Conservation (phyloP, 2,329 filamentous ascomycete genomes). For the Colletotrichum orbiculare region DNA sequence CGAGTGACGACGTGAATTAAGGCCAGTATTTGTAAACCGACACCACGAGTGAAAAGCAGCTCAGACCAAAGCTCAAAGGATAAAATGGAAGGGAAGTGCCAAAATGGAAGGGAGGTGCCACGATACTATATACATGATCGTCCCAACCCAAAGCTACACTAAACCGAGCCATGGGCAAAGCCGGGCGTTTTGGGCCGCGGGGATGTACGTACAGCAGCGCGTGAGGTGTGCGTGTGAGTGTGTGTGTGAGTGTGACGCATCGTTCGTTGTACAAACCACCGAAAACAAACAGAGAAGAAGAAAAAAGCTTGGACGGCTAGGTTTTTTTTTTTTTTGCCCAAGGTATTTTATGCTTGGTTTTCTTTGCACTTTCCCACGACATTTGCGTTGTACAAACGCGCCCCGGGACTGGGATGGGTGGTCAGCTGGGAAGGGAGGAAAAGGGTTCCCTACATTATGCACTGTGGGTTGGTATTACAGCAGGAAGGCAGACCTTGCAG, state of each 20-base stretch:
- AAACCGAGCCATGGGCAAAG: background rate
- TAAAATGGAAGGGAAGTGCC: too few relatives aligned
- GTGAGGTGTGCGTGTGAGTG: background rate
- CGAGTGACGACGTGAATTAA: too few relatives aligned
- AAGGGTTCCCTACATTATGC: too few relatives aligned
- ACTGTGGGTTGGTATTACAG: too few relatives aligned
- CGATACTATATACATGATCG: too few relatives aligned
- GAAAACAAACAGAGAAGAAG: background rate
- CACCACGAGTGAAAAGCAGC: too few relatives aligned
- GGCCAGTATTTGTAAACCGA: too few relatives aligned
- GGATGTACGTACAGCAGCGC: too few relatives aligned
- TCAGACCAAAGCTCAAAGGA: too few relatives aligned
- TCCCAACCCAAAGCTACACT: too few relatives aligned
- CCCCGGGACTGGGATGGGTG: background rate
- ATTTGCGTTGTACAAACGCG: background rate
- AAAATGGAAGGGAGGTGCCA: too few relatives aligned
- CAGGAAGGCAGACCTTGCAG: too few relatives aligned
- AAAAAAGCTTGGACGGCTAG: background rate
- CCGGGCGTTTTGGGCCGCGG: background rate
- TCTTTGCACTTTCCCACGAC: background rate
- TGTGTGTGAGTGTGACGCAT: slow-evolving; percentile 2
- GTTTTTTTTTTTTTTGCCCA: background rate
- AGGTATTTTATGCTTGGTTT: background rate
- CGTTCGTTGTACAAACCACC: background rate
- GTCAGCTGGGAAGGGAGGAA: background rate